Evolutionary conservation across 2,329 filamentous ascomycete genomes (phyloP).

Genomic region (Dendryphion nanum): DNA sequence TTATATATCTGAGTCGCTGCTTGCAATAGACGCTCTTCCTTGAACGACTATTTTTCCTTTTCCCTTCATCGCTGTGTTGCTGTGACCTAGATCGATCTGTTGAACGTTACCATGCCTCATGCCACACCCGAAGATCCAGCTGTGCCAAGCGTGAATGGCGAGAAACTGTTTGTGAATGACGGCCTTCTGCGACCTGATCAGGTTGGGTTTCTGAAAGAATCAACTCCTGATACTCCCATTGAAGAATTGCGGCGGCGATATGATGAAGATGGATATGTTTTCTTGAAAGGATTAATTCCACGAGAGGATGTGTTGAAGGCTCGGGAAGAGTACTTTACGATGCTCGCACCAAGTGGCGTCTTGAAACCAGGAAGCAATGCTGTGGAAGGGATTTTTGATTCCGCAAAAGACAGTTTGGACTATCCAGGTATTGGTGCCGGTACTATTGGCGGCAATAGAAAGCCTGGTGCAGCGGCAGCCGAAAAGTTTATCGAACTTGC

Average conservation of each 20-base stretch:
- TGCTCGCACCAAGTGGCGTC: slow-evolving; percentile 55
- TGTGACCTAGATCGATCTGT: no score
- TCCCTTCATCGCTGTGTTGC: no score
- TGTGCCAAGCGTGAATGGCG: slow-evolving; percentile 21
- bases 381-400: slow-evolving; percentile 56
- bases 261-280: slow-evolving; percentile 54
- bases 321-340: slow-evolving; percentile 54
- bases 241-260: slow-evolving; percentile 50
- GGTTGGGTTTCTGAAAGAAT: slow-evolving; percentile 43
- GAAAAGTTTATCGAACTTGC: slow-evolving; percentile 51
- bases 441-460: slow-evolving; percentile 43
- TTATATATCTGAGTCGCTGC: no score
- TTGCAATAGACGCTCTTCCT: no score
- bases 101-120: slow-evolving; percentile 30
- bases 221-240: slow-evolving; percentile 45
- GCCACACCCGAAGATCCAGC: slow-evolving; percentile 23
- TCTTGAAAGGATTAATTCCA: slow-evolving; percentile 55
- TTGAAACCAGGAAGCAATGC: slow-evolving; percentile 53
- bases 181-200: slow-evolving; percentile 48
- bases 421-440: slow-evolving; percentile 58
- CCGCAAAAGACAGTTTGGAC: slow-evolving; percentile 40
- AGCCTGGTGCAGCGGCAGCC: slow-evolving; percentile 44
- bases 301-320: slow-evolving; percentile 53
- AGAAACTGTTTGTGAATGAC: slow-evolving; percentile 46
- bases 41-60: no score